Base-by-base conservation (phyloP, 768 basidiomycete genomes). In the Naganishia onofrii region DNA sequence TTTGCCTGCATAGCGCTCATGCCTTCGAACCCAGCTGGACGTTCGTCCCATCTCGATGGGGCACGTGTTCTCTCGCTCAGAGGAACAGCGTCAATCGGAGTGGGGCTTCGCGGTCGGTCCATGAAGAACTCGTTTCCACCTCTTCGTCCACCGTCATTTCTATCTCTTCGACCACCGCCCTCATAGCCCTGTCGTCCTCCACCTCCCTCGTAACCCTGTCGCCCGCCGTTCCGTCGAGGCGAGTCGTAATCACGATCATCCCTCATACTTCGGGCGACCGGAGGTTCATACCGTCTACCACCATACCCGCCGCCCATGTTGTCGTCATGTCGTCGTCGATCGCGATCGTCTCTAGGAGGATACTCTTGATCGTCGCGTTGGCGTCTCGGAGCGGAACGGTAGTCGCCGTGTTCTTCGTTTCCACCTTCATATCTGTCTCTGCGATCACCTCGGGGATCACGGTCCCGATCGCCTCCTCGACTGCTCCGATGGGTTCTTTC, bases 1-100 rank as follows among this genome's bases (percentile, higher is more conserved):
- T 99, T 99, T n/a, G 96, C 96, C 79, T 97, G 93, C 84, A 93
- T 86, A 19, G 95, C 93, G 5, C 89, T 89, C 76, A 96, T 92
- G 74, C 91, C 90, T 77, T 98, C 95, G 73, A 96, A 98, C 4
- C 93, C 93, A 3, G 91, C 90, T 21, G 94, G 92, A 81, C 93
- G 90, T 26, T 96, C 89, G 81, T 99, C 93, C 96, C 96, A 99
- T 0, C 91, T 91, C 54, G 92, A 93, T 6, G 92, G 90, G 75
- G 91, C 91, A 79, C 89, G 90, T 72, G 93, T 84, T 78, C 97
- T 92, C 9, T 90, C 89, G 38, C 67, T 68, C 72, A 99, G 82
- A 0, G 91, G 88, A 51, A 88, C 83, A 17, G 88, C 86, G 57
- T 89, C 90, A 76, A 91, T 88, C 0, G 96, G 96, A 12, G 95